Evolutionary conservation across 192 early-diverging fungal species (phyloP).

Genomic region (Coemansia javaensis): DNA sequence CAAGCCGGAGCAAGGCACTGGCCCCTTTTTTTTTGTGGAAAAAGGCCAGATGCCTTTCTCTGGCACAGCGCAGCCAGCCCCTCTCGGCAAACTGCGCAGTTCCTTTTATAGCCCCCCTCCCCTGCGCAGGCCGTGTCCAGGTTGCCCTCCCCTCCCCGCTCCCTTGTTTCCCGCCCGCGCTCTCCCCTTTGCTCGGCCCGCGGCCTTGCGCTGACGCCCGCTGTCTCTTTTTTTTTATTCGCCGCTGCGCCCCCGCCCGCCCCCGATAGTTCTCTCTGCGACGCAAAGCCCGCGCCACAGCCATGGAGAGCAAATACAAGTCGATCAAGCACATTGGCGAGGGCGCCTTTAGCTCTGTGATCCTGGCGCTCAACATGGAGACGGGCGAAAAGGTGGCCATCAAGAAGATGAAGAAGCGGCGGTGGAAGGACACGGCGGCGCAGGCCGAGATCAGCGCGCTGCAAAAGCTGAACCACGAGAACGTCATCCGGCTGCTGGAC

Average conservation of each 20-base stretch:
- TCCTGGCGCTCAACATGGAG: conserved; percentile 42
- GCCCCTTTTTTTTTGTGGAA: neutral
- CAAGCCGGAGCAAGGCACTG: no score
- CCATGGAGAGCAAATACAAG: conserved; percentile 52
- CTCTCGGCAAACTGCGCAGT: no score
- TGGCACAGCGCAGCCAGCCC: no score
- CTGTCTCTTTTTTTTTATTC: no score
- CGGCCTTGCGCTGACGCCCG: no score
- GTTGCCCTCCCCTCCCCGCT: no score
- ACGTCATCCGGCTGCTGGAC: conserved; percentile 81
- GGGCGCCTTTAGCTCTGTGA: conserved; percentile 54
- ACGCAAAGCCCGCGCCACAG: neutral
- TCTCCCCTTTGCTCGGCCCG: no score
- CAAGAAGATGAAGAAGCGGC: conserved; percentile 56
- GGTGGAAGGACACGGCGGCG: conserved; percentile 54
- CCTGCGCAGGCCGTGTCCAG: no score
- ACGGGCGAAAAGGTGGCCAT: conserved; percentile 51
- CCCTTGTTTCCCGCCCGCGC: no score
- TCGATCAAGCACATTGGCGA: conserved; percentile 48
- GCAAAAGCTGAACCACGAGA: conserved; percentile 60
- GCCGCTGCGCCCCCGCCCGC: neutral
- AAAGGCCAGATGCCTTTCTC: neutral
- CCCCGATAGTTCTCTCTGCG: no score
- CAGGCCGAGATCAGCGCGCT: conserved; percentile 47
- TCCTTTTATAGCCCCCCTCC: no score